Percentiles rank a stretch among this genome's conserved stretches.
Evolutionary conservation across 1,284 basidiomycete genomes (phyloP).

Genomic region (Sanguinoderma infundibulare): DNA sequence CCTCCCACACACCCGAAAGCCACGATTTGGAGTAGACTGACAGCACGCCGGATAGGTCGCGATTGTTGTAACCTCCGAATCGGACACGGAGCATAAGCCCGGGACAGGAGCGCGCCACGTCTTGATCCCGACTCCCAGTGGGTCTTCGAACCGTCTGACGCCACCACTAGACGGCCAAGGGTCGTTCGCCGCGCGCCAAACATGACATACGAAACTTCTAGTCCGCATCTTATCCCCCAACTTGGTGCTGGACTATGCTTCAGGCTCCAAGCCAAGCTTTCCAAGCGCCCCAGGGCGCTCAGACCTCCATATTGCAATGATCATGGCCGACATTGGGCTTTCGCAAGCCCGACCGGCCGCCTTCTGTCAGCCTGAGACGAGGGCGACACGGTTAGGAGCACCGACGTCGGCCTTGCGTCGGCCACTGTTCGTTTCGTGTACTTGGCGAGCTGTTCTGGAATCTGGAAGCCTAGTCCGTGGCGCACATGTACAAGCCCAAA

Average conservation of each 20-base stretch:
- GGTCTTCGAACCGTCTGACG: background rate
- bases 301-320: too few species aligned
- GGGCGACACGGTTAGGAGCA: background rate
- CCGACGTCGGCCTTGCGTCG: background rate
- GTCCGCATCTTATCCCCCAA: background rate
- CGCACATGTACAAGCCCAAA: background rate
- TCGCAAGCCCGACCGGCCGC: background rate
- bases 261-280: too few species aligned
- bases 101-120: background rate
- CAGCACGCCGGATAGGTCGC: background rate
- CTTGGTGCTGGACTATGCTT: background rate
- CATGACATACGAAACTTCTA: conserved; percentile 2
- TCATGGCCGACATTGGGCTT: background rate
- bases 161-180: too few species aligned
- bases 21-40: background rate
- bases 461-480: too few species aligned
- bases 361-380: background rate
- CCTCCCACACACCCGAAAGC: background rate
- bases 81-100: background rate
- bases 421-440: too few species aligned
- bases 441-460: too few species aligned
- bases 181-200: background rate
- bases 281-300: too few species aligned
- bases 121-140: background rate
- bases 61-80: background rate